Conservation (phyloP, 2,329 filamentous ascomycete species). For the Nemania diffusa region DNA sequence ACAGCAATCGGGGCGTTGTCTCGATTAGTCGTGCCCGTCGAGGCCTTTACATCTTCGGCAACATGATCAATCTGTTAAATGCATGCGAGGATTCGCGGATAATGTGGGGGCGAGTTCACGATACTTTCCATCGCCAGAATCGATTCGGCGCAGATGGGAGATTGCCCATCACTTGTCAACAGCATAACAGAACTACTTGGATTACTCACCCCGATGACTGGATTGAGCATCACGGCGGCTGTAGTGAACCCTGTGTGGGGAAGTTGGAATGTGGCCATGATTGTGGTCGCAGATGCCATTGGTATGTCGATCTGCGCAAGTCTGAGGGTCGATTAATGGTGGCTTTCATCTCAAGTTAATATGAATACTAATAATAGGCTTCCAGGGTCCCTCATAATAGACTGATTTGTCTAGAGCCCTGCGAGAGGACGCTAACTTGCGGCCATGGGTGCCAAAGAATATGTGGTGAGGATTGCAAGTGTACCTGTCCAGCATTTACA, state of each 20-base stretch:
- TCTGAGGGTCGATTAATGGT: too few species aligned
- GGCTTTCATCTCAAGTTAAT: neutral
- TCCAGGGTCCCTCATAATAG: slow-evolving; percentile 43
- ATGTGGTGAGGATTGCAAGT: slow-evolving; percentile 46
- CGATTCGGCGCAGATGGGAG: slow-evolving; percentile 49
- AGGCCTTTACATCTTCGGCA: slow-evolving; percentile 88
- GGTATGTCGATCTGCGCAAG: slow-evolving; percentile 44
- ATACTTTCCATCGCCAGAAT: slow-evolving; percentile 54
- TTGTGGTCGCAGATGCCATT: slow-evolving; percentile 47
- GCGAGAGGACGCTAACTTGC: slow-evolving; percentile 43
- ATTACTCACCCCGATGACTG: slow-evolving; percentile 67
- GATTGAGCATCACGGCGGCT: slow-evolving; percentile 49
- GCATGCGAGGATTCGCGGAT: slow-evolving; percentile 54
- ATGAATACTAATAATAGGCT: slow-evolving; percentile 16
- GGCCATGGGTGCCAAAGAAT: slow-evolving; percentile 43
- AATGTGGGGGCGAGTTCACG: slow-evolving; percentile 55
- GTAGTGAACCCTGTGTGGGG: slow-evolving; percentile 39
- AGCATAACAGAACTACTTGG: slow-evolving; percentile 63
- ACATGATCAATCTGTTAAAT: slow-evolving; percentile 65
- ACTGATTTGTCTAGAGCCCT: slow-evolving; percentile 45
- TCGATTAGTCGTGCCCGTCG: slow-evolving; percentile 75
- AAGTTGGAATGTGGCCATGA: slow-evolving; percentile 46
- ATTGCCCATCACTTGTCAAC: slow-evolving; percentile 71
- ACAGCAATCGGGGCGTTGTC: slow-evolving; percentile 68
- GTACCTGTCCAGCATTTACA: slow-evolving; percentile 42